phyloP scores from a whole-genome alignment of 140 eudicot genomes.

The Erigeron philadelphicus region DNA sequence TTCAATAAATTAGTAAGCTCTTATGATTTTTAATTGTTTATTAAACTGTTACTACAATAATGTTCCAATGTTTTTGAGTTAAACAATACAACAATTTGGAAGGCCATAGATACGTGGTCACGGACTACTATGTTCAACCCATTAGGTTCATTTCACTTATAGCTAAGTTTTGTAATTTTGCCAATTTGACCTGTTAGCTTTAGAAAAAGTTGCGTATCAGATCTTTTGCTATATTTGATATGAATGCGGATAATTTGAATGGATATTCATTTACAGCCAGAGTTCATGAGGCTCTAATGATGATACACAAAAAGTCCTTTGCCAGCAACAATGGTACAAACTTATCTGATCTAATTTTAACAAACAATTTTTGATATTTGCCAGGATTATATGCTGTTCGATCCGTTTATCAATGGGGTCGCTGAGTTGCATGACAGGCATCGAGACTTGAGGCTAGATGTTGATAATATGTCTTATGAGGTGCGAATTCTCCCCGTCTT shows the following conservation, averaged over 20 bases:
- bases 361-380: slow-evolving; percentile 11
- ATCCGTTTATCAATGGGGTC: slow-evolving; percentile 56
- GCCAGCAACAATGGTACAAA: not conserved
- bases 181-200: too few species aligned
- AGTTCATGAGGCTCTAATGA: slow-evolving; percentile 15
- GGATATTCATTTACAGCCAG: slow-evolving; percentile 9
- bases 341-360: slow-evolving; percentile 16
- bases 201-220: not conserved
- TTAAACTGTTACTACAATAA: too few species aligned
- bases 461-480: slow-evolving; percentile 93
- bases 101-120: too few species aligned
- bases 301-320: slow-evolving; percentile 7
- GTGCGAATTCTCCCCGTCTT: slow-evolving; percentile 24
- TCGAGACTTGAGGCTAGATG: slow-evolving; percentile 89
- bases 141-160: too few species aligned
- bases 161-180: too few species aligned
- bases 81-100: too few species aligned
- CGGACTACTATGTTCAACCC: too few species aligned
- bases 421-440: slow-evolving; percentile 78
- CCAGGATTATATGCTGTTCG: slow-evolving; percentile 65
- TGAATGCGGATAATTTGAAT: not conserved
- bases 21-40: too few species aligned
- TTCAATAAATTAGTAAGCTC: too few species aligned
- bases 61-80: too few species aligned
- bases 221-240: slow-evolving; percentile 9